These are phyloP conservation scores for Cardamine chenopodiifolia DNA, from an alignment of 345 rosid species.

Conservation along the genomic window DNA sequence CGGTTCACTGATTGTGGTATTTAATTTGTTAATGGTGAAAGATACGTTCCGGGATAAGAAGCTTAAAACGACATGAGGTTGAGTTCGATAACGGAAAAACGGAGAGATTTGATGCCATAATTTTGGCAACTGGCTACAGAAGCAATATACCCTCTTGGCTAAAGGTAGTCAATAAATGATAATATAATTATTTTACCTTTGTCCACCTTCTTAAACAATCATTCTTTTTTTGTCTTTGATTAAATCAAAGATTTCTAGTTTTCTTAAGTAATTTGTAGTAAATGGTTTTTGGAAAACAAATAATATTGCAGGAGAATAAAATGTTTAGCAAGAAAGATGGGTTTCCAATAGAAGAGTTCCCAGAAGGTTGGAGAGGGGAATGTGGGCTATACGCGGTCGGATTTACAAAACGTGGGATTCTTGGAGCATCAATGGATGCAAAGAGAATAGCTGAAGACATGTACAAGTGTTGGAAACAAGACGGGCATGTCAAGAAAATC, in stretches of 20 bases:
- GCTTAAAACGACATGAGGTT: slow-evolving; percentile 54
- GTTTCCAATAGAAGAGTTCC: slow-evolving; percentile 66
- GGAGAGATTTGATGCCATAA: slow-evolving; percentile 74
- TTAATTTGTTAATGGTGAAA: slow-evolving; percentile 35
- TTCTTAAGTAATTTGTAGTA: not conserved
- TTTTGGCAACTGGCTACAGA: slow-evolving; percentile 93
- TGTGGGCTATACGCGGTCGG: slow-evolving; percentile 90
- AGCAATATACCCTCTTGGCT: slow-evolving; percentile 93
- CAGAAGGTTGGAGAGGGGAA: slow-evolving; percentile 97
- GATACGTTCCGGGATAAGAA: slow-evolving; percentile 69
- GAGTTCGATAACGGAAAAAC: slow-evolving; percentile 66
- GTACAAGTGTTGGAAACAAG: slow-evolving; percentile 48
- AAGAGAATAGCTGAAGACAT: slow-evolving; percentile 73
- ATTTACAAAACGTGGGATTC: slow-evolving; percentile 80
- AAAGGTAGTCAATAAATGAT: slow-evolving; percentile 56
- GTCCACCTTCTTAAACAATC: slow-evolving; percentile 25
- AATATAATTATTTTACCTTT: slow-evolving; percentile 6
- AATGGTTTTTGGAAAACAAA: not conserved
- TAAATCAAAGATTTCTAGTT: not conserved
- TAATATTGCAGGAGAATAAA: slow-evolving; percentile 55
- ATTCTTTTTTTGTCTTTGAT: not conserved
- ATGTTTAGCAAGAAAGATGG: slow-evolving; percentile 89
- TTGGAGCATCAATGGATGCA: slow-evolving; percentile 89
- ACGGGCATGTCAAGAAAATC: slow-evolving; percentile 28
- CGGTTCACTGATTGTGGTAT: slow-evolving; percentile 26